Evolutionary conservation across 352 stramenopile genomes (phyloP).

Genomic region (Phytophthora citrophthora): DNA sequence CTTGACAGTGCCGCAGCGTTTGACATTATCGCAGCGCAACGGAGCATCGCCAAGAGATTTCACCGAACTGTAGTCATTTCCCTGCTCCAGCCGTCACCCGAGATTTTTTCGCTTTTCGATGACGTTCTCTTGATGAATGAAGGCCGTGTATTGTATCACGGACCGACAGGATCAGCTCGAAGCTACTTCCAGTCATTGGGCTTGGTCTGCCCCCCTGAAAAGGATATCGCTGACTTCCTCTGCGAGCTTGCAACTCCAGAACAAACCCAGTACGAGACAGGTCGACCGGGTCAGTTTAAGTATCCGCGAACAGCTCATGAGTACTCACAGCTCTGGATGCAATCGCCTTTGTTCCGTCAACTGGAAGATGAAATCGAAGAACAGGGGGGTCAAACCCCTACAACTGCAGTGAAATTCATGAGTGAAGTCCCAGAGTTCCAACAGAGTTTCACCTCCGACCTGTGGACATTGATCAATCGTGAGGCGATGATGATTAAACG

Average conservation of each 20-base stretch:
- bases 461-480: constrained; percentile 41
- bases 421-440: constrained; percentile 42
- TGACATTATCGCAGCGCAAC: constrained; percentile 17
- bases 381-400: constrained; percentile 75
- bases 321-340: constrained; percentile 11
- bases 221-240: constrained; percentile 53
- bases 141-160: constrained; percentile 84
- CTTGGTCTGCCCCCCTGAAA: constrained; percentile 42
- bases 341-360: constrained; percentile 41
- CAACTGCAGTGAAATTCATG: too few relatives aligned
- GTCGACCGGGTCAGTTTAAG: background rate
- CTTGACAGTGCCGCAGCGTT: constrained; percentile 23
- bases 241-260: constrained; percentile 49
- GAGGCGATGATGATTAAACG: constrained; percentile 60
- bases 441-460: constrained; percentile 34
- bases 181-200: constrained; percentile 52
- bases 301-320: constrained; percentile 4
- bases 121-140: constrained; percentile 62
- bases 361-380: constrained; percentile 20
- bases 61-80: constrained; percentile 28
- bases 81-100: constrained; percentile 81
- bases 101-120: constrained; percentile 66
- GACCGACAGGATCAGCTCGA: constrained; percentile 27
- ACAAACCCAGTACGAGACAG: constrained; percentile 46
- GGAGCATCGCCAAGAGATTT: constrained; percentile 8